Evolutionary conservation across 805 yeast genomes (phyloP).

Genomic region (Saccharomyces mikatae): DNA sequence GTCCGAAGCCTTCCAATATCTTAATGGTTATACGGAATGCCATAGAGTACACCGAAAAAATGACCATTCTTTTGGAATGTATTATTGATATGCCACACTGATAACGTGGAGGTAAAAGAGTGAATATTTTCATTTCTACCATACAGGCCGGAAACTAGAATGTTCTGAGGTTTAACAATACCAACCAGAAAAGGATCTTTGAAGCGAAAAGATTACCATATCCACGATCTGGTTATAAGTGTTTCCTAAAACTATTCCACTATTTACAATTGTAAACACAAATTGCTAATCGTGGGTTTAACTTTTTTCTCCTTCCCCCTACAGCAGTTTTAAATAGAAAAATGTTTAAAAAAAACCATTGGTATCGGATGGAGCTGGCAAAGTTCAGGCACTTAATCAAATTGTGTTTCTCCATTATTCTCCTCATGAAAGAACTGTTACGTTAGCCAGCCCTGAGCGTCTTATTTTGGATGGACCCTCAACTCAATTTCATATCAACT

Average conservation of each 20-base stretch:
- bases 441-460: not conserved
- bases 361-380: not conserved
- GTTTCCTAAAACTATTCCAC: not conserved
- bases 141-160: not conserved
- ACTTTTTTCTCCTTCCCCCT: not conserved
- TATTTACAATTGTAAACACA: not conserved
- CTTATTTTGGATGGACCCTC: not conserved
- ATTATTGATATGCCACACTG: not conserved
- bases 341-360: not conserved
- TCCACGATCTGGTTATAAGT: not conserved
- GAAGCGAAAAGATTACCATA: not conserved
- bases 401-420: not conserved
- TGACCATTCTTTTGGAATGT: not conserved
- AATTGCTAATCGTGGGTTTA: not conserved
- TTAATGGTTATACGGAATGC: not conserved
- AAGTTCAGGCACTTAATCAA: not conserved
- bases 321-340: not conserved
- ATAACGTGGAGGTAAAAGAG: not conserved
- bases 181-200: not conserved
- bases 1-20: not conserved
- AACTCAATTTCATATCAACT: not conserved
- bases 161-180: not conserved
- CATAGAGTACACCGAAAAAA: not conserved
- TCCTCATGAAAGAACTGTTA: not conserved
- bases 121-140: no score